Base-by-base conservation (phyloP, 2,329 filamentous ascomycete species). In the Paecilomyces variotii region DNA sequence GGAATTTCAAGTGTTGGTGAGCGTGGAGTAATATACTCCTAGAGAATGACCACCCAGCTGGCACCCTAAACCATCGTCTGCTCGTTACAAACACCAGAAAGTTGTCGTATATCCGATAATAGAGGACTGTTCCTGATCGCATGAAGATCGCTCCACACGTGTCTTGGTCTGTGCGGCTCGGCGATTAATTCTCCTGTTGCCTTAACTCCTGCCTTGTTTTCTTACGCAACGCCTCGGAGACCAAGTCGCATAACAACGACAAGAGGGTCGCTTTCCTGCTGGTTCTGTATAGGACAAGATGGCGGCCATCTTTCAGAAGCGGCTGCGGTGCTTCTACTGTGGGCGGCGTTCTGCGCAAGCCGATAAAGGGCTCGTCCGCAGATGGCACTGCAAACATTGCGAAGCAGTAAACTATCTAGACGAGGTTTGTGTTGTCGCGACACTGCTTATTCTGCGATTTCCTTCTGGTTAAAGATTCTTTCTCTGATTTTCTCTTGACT, bases 391-490 rank as follows among this genome's bases (percentile, higher is more conserved):
- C 74, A 76, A 82, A 24, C 79, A 83, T 61, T 99, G 94, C 79
- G 89, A 94, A 67, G 89, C 92, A 19, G 86, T 87, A 60, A 99
- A 97, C 74, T 89, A 90, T 76, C 80, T 97, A 32, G 94, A 99
- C 71, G 82, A 93, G 78, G 91, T 94, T 77, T 60, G 79, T 70
- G 53, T n/a, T 59, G 14, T 39, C 14, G 35, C 35, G 35, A 19
- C 3, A 19, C 19, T 24, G 7, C 19, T 24, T n/a, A 45, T 19
- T 14, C 5, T 7, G n/a, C 39, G 7, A n/a, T 19, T 45, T 24
- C 5, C 4, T 45, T 19, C 7, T 45, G 14, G 7, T 54, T 51
- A 32, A 56, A 57, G 25, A 55, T 9, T 62, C 67, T 56, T 68
- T 65, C 59, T 63, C 65, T 65, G 62, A 62, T 27, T 51, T 55